Percentiles rank a stretch among this genome's conserved stretches.
These are phyloP conservation scores for Aspergillus haitiensis DNA, from an alignment of 495 filamentous ascomycete species.

Conservation along the genomic window DNA sequence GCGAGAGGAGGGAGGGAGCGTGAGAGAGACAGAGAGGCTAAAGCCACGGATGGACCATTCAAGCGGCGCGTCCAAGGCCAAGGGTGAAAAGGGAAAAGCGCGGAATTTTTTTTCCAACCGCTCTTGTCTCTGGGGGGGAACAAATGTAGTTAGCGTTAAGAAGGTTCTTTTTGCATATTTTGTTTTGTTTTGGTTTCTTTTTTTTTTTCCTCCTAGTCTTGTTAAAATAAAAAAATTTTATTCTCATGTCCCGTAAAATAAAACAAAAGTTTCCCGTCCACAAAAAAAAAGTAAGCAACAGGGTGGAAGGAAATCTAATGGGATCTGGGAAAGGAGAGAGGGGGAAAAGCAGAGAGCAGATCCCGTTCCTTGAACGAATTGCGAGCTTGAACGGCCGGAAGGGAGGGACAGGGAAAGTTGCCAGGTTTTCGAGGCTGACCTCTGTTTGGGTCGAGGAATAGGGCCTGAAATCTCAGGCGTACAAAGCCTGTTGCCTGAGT, in stretches of 20 bases:
- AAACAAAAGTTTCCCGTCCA: not conserved
- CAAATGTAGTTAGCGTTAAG: conserved; percentile 9
- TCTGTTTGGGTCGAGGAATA: conserved; percentile 7
- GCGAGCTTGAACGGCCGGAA: conserved; percentile 15
- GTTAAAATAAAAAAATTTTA: not conserved
- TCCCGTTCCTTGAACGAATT: conserved; percentile 24
- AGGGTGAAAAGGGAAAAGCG: conserved; percentile 37
- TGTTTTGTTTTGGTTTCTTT: not conserved
- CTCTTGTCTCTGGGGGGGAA: conserved; percentile 21
- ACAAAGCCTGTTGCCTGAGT: conserved; percentile 18
- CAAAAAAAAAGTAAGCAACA: conserved; percentile 4
- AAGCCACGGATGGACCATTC: conserved; percentile 32
- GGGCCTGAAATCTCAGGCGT: conserved; percentile 22
- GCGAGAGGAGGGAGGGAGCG: conserved; percentile 18
- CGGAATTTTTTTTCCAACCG: conserved; percentile 33
- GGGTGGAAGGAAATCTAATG: conserved; percentile 8
- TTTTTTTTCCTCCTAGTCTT: not conserved
- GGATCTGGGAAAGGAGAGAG: conserved; percentile 12
- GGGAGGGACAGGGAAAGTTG: conserved; percentile 3
- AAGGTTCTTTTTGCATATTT: not conserved
- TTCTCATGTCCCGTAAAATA: not conserved
- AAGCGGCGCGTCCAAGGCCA: conserved; percentile 33
- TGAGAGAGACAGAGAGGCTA: conserved; percentile 28
- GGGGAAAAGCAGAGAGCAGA: conserved; percentile 8
- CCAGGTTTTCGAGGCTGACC: conserved; percentile 13